Percentiles rank a stretch among this genome's conserved stretches.
phyloP scores from a whole-genome alignment of 352 stramenopile species.

The Phytopythium cucurbitacearum region DNA sequence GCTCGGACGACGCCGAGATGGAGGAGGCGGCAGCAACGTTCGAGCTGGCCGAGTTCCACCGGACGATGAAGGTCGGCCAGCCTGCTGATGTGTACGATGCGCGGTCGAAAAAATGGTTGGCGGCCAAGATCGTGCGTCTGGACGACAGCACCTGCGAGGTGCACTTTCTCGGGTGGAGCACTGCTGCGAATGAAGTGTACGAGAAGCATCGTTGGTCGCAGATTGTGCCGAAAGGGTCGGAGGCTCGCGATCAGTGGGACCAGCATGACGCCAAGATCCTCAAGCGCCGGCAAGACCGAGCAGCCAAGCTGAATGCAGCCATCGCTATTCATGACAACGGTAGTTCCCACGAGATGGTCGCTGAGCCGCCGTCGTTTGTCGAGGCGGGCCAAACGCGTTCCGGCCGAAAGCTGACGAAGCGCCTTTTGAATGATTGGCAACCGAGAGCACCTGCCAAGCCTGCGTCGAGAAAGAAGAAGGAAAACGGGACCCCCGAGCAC shows the following conservation, averaged over 20 bases:
- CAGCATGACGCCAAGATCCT: slow-evolving; percentile 38
- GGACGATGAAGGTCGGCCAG: slow-evolving; percentile 22
- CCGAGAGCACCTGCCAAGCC: slow-evolving; percentile 18
- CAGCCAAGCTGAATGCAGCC: slow-evolving; percentile 14
- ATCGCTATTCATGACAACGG: slow-evolving; percentile 1
- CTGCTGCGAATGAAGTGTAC: slow-evolving; percentile 50
- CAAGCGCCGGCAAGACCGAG: slow-evolving; percentile 24
- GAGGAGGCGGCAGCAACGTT: slow-evolving; percentile 16
- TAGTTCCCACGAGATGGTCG: slow-evolving; percentile 1
- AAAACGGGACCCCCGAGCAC: slow-evolving; percentile 7
- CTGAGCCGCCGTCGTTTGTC: slow-evolving; percentile 40
- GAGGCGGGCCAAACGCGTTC: slow-evolving; percentile 58
- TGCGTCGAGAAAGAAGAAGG: slow-evolving; percentile 37
- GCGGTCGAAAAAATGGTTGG: slow-evolving; percentile 45
- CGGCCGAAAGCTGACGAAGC: slow-evolving; percentile 63
- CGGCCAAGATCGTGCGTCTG: slow-evolving; percentile 44
- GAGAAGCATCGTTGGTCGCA: slow-evolving; percentile 16
- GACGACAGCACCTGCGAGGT: slow-evolving; percentile 28
- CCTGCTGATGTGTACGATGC: slow-evolving; percentile 62
- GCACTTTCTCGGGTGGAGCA: slow-evolving; percentile 71
- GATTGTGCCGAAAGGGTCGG: slow-evolving; percentile 34
- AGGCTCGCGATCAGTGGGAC: slow-evolving; percentile 34
- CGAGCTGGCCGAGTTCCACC: slow-evolving; percentile 25
- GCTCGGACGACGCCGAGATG: slow-evolving; percentile 33
- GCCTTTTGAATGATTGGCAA: slow-evolving; percentile 29